A percentile compares a stretch with the other conserved stretches of the same genome.
Conservation (phyloP, 2,329 filamentous ascomycete genomes). For the Mariannaea elegans region DNA sequence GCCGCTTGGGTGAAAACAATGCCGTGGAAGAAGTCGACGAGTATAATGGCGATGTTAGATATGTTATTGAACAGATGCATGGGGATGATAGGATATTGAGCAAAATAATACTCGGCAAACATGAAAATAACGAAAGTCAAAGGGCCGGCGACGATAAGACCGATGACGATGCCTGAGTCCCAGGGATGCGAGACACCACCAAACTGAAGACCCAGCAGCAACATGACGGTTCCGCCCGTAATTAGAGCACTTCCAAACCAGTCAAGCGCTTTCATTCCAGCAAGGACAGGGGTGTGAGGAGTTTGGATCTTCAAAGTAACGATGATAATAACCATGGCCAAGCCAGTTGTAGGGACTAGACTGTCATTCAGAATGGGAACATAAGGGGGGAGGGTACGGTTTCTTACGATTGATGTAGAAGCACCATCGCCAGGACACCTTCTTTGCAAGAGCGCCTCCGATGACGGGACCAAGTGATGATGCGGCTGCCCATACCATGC, state of each 20-base stretch:
- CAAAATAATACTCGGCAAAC: neutral
- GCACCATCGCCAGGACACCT: slow-evolving; percentile 8
- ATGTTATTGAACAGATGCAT: neutral
- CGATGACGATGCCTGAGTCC: neutral
- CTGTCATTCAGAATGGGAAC: neutral
- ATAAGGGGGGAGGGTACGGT: neutral
- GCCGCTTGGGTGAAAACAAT: neutral
- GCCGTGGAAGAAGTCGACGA: slow-evolving; percentile 4
- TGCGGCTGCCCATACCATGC: neutral
- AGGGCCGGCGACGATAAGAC: neutral
- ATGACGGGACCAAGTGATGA: slow-evolving; percentile 2
- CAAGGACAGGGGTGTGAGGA: neutral
- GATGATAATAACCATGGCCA: neutral
- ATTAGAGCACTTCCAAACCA: neutral
- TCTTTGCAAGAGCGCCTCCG: neutral
- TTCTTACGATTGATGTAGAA: slow-evolving; percentile 9
- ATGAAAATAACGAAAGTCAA: neutral
- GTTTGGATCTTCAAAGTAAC: slow-evolving; percentile 4
- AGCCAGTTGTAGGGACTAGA: neutral
- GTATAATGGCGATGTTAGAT: neutral
- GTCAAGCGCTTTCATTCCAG: slow-evolving; percentile 4
- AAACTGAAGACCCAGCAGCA: slow-evolving; percentile 3
- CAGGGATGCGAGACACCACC: neutral
- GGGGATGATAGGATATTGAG: neutral
- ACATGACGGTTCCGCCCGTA: slow-evolving; percentile 3